phyloP scores from a whole-genome alignment of 495 filamentous ascomycete species.

The Coniosporium apollinis region DNA sequence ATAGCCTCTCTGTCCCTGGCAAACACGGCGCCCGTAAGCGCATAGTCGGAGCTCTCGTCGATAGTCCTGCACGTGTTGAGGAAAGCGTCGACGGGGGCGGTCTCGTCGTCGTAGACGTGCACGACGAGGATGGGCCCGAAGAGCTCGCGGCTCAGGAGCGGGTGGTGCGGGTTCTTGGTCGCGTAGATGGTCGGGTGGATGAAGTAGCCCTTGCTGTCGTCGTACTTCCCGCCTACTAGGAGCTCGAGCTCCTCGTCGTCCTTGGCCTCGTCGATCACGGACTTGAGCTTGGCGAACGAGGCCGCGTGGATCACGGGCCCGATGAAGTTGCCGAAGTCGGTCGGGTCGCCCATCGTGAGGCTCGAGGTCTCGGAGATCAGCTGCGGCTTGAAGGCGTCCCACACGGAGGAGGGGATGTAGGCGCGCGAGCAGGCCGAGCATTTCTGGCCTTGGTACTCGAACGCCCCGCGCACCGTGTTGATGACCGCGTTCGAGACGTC shows the following conservation, averaged over 20 bases:
- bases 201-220: slow-evolving; percentile 45
- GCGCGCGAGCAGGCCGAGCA: slow-evolving; percentile 23
- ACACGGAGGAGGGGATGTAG: slow-evolving; percentile 23
- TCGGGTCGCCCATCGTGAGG: slow-evolving; percentile 22
- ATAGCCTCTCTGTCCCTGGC: slow-evolving; percentile 21
- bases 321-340: slow-evolving; percentile 25
- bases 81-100: slow-evolving; percentile 15
- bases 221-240: slow-evolving; percentile 41
- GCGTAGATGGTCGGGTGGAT: slow-evolving; percentile 51
- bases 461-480: slow-evolving; percentile 26
- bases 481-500: slow-evolving; percentile 24
- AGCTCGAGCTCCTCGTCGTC: slow-evolving; percentile 43
- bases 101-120: slow-evolving; percentile 41
- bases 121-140: slow-evolving; percentile 47
- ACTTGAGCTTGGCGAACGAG: slow-evolving; percentile 22
- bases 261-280: slow-evolving; percentile 43
- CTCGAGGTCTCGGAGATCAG: slow-evolving; percentile 20
- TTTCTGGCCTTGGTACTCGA: slow-evolving; percentile 30
- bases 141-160: slow-evolving; percentile 43
- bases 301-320: slow-evolving; percentile 27
- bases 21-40: slow-evolving; percentile 26
- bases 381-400: slow-evolving; percentile 18
- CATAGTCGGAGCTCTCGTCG: slow-evolving; percentile 22
- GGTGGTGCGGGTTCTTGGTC: slow-evolving; percentile 46
- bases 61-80: slow-evolving; percentile 19